Evolutionary conservation across 371 early-diverging fungal genomes (phyloP), one percentile per base, ranked within the genome.

Genomic region (Sporodiniella umbellata): DNA sequence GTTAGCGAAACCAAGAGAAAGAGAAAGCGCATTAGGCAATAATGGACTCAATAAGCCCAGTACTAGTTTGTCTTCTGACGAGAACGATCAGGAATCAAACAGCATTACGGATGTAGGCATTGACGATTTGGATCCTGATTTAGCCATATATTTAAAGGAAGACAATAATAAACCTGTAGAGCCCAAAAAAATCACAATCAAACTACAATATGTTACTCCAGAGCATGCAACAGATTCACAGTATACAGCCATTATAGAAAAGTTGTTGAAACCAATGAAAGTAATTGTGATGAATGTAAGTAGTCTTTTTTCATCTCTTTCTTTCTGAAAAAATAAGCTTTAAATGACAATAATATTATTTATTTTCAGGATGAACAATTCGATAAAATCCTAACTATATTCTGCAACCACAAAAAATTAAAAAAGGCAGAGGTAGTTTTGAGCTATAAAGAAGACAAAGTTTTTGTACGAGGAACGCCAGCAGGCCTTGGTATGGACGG

Each of bases 41-140:
- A 31, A 31, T 12, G 10, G 7, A 28, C 30, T 7, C 30, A 28
- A 28, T 28, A 10, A 28, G 30, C 4, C 10, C 2, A 11, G 6
- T 37, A n/a, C 15, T 37, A 40, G 40, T 8, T 40, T 51, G 33
- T 15, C 18, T 2, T 12, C 30, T 5, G 42, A 42, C 19, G 40
- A 40, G 14, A 45, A 51, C 11, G 26, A 22, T 4, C 50, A 50
- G 10, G 38, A 48, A 15, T 38, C 48, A 4, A 33, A 19, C 14
- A 28, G 12, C 14, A 10, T 22, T 8, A 7, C 33, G 4, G 42
- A 26, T 14, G n/a, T 24, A 0, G 50, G 45, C 4, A 43, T 74
- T 24, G 65, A 66, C 8, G 71, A 66, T 25, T 46, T 74, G 3
- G 75, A 74, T 48, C 75, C 75, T 33, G 75, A 70, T 17, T 33